phyloP scores from a whole-genome alignment of 2,329 filamentous ascomycete genomes.

The Rhexocercosporidium sp. region DNA sequence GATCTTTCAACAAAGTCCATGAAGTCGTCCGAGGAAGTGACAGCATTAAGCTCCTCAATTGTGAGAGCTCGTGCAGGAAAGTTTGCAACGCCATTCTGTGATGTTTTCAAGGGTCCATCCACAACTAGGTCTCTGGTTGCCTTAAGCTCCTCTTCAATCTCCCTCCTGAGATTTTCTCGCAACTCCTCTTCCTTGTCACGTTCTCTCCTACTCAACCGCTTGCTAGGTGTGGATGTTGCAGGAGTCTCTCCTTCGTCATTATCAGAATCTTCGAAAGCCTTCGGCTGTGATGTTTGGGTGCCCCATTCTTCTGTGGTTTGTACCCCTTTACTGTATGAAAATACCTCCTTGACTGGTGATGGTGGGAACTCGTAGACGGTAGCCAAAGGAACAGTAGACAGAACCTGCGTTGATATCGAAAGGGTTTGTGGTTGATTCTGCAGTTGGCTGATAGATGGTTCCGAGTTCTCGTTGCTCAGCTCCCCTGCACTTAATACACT shows the following conservation, averaged over 20 bases:
- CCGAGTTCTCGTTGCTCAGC: conserved; percentile 75
- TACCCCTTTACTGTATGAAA: conserved; percentile 96
- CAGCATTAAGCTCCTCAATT: conserved; percentile 84
- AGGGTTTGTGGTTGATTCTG: conserved; percentile 45
- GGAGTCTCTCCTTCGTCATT: conserved; percentile 66
- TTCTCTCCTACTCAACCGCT: conserved; percentile 78
- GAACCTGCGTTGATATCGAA: conserved; percentile 60
- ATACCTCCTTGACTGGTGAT: conserved; percentile 78
- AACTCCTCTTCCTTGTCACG: conserved; percentile 88
- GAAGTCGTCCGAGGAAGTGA: conserved; percentile 92
- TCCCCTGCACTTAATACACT: conserved; percentile 85
- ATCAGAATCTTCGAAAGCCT: conserved; percentile 63
- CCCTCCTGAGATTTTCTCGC: conserved; percentile 79
- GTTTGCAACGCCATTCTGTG: conserved; percentile 55
- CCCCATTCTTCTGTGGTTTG: conserved; percentile 84
- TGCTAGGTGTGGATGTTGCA: conserved; percentile 65
- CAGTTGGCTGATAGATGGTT: conserved; percentile 53
- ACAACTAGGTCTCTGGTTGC: conserved; percentile 67
- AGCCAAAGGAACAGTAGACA: conserved; percentile 74
- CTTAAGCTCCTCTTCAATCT: conserved; percentile 91
- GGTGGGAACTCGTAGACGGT: conserved; percentile 83
- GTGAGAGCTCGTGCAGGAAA: conserved; percentile 83
- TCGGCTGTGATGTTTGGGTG: conserved; percentile 56
- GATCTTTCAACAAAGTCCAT: conserved; percentile 94
- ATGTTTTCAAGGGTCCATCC: conserved; percentile 54